Conservation (phyloP, 2,329 filamentous ascomycete genomes). For the Amauroascus niger region DNA sequence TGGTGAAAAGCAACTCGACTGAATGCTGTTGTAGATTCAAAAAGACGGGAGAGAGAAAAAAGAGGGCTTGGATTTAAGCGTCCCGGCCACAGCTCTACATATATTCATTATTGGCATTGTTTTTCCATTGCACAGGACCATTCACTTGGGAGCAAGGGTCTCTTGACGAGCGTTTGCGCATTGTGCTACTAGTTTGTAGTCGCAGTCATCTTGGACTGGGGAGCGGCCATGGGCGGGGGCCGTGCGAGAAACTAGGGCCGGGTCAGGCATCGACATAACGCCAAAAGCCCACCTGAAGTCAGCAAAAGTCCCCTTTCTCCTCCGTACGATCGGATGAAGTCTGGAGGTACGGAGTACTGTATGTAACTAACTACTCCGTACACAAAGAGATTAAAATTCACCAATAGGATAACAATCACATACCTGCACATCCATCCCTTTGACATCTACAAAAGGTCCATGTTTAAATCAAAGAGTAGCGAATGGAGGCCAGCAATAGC, state of each 20-base stretch:
- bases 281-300: constrained; percentile 4
- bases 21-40: background rate
- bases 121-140: background rate
- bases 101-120: background rate
- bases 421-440: background rate
- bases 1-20: background rate
- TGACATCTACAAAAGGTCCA: background rate
- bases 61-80: background rate
- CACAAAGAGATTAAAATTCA: constrained; percentile 8
- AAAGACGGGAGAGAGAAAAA: background rate
- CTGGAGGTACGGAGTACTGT: too few species aligned
- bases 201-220: background rate
- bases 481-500: background rate
- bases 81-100: background rate
- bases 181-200: background rate
- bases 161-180: constrained; percentile 1
- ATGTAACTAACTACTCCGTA: too few species aligned
- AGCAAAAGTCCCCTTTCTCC: background rate
- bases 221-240: background rate
- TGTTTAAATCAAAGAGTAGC: background rate
- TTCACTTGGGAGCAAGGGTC: constrained; percentile 6
- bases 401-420: constrained; percentile 5
- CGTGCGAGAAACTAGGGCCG: constrained; percentile 7
- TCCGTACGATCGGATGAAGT: background rate
- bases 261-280: background rate